Conservation (phyloP, 179 eudicot species). For the Carnegiea gigantea region DNA sequence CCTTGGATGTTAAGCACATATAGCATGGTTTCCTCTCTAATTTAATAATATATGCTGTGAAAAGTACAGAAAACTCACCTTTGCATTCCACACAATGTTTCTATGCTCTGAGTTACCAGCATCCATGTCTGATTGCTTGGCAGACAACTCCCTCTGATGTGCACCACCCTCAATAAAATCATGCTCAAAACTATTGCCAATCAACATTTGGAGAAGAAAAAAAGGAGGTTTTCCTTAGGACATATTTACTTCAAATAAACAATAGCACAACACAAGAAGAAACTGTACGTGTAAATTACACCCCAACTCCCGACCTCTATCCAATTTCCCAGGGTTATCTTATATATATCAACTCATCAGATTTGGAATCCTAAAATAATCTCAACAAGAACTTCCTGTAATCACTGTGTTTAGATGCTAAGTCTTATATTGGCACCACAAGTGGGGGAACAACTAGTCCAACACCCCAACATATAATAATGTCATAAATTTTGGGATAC, state of each 20-base stretch:
- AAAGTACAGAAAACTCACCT: conserved; percentile 41
- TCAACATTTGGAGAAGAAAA: background rate
- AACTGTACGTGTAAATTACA: background rate
- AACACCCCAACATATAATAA: background rate
- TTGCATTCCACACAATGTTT: conserved; percentile 76
- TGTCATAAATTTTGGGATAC: too few relatives aligned
- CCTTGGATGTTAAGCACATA: background rate
- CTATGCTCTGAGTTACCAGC: conserved; percentile 32
- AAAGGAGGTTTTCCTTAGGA: background rate
- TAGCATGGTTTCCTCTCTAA: background rate
- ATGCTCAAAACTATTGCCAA: conserved; percentile 84
- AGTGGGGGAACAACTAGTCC: background rate
- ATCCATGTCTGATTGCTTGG: conserved; percentile 23
- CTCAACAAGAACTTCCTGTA: background rate
- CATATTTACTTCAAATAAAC: background rate
- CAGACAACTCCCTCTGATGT: conserved; percentile 41
- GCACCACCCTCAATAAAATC: conserved; percentile 54
- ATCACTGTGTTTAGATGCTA: background rate
- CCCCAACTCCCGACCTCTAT: background rate
- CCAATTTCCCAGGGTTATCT: background rate
- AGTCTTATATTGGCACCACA: background rate
- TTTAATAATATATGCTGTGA: background rate
- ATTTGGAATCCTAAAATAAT: background rate
- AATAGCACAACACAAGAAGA: background rate
- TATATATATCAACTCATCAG: background rate